phyloP scores from a whole-genome alignment of 805 yeast genomes.

The Teunomyces atbi region DNA sequence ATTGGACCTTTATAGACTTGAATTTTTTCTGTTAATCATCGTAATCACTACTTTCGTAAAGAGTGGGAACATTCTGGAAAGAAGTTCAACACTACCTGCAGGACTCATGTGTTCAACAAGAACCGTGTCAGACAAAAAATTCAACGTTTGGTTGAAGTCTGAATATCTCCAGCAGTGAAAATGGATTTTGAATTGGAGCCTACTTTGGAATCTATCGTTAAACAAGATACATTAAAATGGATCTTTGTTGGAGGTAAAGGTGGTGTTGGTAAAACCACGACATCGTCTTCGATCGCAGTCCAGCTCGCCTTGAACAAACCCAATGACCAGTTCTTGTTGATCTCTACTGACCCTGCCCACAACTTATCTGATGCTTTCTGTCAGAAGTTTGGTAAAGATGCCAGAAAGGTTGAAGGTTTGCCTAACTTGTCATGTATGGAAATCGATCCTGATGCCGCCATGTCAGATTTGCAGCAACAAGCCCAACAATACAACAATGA shows the following conservation, averaged over 20 bases:
- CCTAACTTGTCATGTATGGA: slow-evolving; percentile 94
- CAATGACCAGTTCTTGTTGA: slow-evolving; percentile 73
- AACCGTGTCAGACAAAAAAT: background rate
- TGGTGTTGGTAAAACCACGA: slow-evolving; percentile 98
- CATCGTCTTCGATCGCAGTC: slow-evolving; percentile 92
- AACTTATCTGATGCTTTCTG: slow-evolving; percentile 97
- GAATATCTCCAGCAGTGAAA: background rate
- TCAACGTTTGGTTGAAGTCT: background rate
- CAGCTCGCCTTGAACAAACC: slow-evolving; percentile 88
- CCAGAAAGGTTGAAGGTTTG: slow-evolving; percentile 88
- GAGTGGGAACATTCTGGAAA: slow-evolving; percentile 1
- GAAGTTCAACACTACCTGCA: background rate
- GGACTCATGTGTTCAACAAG: background rate
- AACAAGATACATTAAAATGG: slow-evolving; percentile 80
- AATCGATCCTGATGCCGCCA: slow-evolving; percentile 92
- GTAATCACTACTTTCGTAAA: background rate
- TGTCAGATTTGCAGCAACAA: slow-evolving; percentile 75
- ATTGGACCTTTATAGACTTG: slow-evolving; percentile 1
- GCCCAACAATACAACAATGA: slow-evolving; percentile 56
- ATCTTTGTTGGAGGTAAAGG: slow-evolving; percentile 99
- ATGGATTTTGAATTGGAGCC: slow-evolving; percentile 70
- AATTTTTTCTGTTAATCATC: background rate
- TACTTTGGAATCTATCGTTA: slow-evolving; percentile 61
- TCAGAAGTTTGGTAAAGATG: slow-evolving; percentile 96
- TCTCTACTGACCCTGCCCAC: slow-evolving; percentile 98